These are phyloP conservation scores for Phytophthora multivora DNA, from an alignment of 352 stramenopile species.

Conservation along the genomic window DNA sequence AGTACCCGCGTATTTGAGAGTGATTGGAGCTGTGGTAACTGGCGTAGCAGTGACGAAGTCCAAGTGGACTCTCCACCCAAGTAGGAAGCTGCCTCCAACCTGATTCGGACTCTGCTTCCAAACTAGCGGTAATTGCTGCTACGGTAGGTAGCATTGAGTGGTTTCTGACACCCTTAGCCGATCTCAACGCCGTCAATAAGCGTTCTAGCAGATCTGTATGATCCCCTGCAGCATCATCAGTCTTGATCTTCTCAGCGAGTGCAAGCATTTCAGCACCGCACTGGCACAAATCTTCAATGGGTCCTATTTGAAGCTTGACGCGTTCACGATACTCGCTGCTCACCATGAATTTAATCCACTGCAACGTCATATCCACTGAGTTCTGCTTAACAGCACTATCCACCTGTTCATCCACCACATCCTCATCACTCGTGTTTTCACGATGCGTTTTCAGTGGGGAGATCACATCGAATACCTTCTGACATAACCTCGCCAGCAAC, in stretches of 20 bases:
- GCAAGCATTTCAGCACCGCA: slow-evolving; percentile 63
- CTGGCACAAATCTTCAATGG: slow-evolving; percentile 66
- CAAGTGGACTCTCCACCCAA: slow-evolving; percentile 55
- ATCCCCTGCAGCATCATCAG: slow-evolving; percentile 4
- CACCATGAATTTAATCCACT: slow-evolving; percentile 69
- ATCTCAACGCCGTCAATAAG: slow-evolving; percentile 42
- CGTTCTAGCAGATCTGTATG: slow-evolving; percentile 34
- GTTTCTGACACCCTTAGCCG: slow-evolving; percentile 58
- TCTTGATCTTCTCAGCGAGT: slow-evolving; percentile 35
- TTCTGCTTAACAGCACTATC: background rate
- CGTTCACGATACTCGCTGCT: slow-evolving; percentile 71
- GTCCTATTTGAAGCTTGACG: slow-evolving; percentile 60
- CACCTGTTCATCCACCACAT: background rate
- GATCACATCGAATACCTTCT: slow-evolving; percentile 45
- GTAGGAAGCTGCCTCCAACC: slow-evolving; percentile 43
- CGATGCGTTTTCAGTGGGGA: slow-evolving; percentile 6
- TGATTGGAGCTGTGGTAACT: slow-evolving; percentile 19
- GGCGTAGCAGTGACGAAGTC: slow-evolving; percentile 45
- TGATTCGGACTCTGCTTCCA: slow-evolving; percentile 1
- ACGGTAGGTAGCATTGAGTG: slow-evolving; percentile 41
- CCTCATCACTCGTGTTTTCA: slow-evolving; percentile 15
- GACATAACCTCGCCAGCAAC: slow-evolving; percentile 54
- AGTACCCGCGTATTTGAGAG: slow-evolving; percentile 43
- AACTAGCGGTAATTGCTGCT: slow-evolving; percentile 24
- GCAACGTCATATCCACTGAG: slow-evolving; percentile 46